Base-by-base conservation (phyloP, 192 early-diverging fungal species). In the Entomortierella beljakovae region DNA sequence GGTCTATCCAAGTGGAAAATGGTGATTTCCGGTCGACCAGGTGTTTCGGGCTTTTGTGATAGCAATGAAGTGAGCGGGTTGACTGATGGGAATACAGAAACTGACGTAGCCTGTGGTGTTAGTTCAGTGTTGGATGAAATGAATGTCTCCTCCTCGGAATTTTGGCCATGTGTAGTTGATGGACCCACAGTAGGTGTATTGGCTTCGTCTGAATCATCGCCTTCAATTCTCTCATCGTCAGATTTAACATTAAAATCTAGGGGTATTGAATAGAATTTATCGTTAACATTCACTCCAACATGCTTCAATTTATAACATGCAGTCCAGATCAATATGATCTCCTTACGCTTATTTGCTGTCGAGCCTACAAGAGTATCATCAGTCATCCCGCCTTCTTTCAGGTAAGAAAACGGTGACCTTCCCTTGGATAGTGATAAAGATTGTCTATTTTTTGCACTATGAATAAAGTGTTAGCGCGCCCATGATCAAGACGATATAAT, bases 381-480 rank as follows among this genome's bases (percentile, higher is more conserved):
- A 0, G 67, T 79, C 26, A 55, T 43, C 20, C 7, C 22, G 18
- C 75, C 75, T 16, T 79, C 75, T 31, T 63, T 79, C 40, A 70
- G 28, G 32, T 69, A 60, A 6, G 50, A 2, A 1, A 70, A 16
- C 2, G 68, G 49, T 38, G 18, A 26, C 54, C 61, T 79, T 26
- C 75, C 75, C 34, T 79, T 79, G 3, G 75, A 50, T 4, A 70
- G 11, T 9, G 59, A 31, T 9, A 79, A 10, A 0, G 75, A 79
- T 23, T 79, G 75, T 2, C 75, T 61, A 31, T 70, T 79, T 33
- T 79, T 79, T 25, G 50, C 67, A 28, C 75, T 79, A 42, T 2
- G 57, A 3, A 42, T 25, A 31, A n/a, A 40, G 7, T 35, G 33
- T 57, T 34, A 57, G 56, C 28, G 13, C 23, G 9, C 10, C 4